Evolutionary conservation across 2,329 filamentous ascomycete genomes (phyloP).

Genomic region (Colletotrichum musae): DNA sequence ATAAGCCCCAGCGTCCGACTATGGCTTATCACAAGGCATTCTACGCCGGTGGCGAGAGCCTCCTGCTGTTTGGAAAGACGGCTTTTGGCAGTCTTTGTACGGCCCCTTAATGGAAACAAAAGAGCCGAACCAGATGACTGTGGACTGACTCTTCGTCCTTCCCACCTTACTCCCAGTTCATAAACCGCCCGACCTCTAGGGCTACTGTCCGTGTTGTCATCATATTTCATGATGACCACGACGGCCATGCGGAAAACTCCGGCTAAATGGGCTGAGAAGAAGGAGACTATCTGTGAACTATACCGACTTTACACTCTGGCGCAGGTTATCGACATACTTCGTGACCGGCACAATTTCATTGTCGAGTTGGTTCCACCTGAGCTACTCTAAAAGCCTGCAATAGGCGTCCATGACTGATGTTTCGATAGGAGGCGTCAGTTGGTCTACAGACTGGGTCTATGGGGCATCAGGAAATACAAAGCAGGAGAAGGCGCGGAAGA

Average conservation of each 20-base stretch:
- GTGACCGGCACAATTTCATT: not conserved
- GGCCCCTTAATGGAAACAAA: not conserved
- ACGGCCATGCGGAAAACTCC: not conserved
- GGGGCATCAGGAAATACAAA: constrained; percentile 48
- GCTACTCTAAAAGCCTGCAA: not conserved
- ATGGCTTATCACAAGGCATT: not conserved
- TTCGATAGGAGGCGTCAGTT: constrained; percentile 49
- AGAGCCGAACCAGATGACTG: no score
- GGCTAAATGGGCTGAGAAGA: not conserved
- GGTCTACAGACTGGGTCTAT: constrained; percentile 49
- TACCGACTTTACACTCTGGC: constrained; percentile 12
- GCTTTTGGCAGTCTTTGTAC: not conserved
- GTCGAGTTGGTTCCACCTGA: not conserved
- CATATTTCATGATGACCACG: not conserved
- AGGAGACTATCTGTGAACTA: not conserved
- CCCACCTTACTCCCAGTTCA: no score
- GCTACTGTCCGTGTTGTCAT: no score
- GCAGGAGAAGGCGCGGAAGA: not conserved
- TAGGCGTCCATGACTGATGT: not conserved
- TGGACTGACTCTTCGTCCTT: no score
- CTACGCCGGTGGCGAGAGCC: not conserved
- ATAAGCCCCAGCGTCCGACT: constrained; percentile 18
- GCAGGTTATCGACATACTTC: not conserved
- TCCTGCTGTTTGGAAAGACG: not conserved
- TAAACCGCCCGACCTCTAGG: no score